Percentiles rank a stretch among this genome's conserved stretches.
These are phyloP conservation scores for Penicillium sclerotiorum DNA, from an alignment of 2,329 filamentous ascomycete species.

Conservation along the genomic window DNA sequence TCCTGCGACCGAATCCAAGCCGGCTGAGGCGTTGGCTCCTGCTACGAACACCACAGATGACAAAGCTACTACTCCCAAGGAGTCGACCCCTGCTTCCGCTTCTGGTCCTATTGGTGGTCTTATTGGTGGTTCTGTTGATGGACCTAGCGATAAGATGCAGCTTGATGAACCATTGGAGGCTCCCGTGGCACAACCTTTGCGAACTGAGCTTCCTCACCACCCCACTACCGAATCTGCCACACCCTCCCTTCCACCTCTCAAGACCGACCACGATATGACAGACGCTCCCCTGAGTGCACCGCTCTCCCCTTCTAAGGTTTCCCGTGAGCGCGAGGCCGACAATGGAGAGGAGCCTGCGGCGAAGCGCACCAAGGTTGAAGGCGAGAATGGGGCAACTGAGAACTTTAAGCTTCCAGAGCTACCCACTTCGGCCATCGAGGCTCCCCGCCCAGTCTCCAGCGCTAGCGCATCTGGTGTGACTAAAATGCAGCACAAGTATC, in stretches of 20 bases:
- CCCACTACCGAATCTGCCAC: constrained; percentile 24
- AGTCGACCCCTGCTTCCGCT: constrained; percentile 1
- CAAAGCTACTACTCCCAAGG: not conserved
- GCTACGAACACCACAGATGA: not conserved
- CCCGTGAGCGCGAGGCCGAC: constrained; percentile 79
- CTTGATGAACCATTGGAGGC: constrained; percentile 23
- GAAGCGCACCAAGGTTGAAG: constrained; percentile 78
- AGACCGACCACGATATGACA: constrained; percentile 55
- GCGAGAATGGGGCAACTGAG: constrained; percentile 46
- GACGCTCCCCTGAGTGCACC: constrained; percentile 57
- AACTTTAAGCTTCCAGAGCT: constrained; percentile 51
- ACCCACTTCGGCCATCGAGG: constrained; percentile 27
- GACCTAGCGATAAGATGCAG: constrained; percentile 19
- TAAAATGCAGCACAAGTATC: constrained; percentile 46
- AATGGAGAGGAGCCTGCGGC: constrained; percentile 63
- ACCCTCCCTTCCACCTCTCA: constrained; percentile 20
- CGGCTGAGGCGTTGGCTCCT: not conserved
- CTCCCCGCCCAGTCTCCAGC: not conserved
- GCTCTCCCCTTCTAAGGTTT: constrained; percentile 59
- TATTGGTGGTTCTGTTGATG: not conserved
- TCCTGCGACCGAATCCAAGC: not conserved
- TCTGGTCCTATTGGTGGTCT: constrained; percentile 12
- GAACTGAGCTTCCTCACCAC: constrained; percentile 40
- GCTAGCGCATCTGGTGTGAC: constrained; percentile 35
- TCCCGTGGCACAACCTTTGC: constrained; percentile 17